Evolutionary conservation across 257 asterid species (phyloP).

Genomic region (Fraxinus americana): DNA sequence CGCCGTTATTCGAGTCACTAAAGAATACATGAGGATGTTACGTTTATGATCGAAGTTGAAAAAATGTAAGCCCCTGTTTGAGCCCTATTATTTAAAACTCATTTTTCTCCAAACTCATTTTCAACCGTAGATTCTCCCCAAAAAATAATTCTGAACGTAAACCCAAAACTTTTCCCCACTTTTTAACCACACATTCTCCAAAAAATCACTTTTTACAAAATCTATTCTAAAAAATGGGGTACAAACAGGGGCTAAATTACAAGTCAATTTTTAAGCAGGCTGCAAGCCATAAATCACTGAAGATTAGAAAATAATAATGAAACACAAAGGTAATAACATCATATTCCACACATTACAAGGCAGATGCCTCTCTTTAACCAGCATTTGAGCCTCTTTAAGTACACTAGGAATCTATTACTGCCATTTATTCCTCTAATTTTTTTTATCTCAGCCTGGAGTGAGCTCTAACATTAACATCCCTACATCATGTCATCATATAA

Average conservation of each 20-base stretch:
- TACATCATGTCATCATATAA: background rate
- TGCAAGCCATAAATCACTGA: background rate
- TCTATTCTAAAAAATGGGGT: too few species aligned
- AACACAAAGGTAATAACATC: background rate
- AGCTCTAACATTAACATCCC: background rate
- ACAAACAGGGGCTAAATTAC: background rate
- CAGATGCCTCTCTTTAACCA: background rate
- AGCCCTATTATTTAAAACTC: too few species aligned
- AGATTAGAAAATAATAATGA: background rate
- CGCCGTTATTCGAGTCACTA: constrained; percentile 74
- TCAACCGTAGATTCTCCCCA: too few species aligned
- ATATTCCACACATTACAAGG: background rate
- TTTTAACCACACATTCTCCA: too few species aligned
- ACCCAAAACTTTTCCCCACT: too few species aligned
- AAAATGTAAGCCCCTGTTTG: background rate
- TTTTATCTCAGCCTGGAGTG: background rate
- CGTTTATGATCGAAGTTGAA: constrained; percentile 1
- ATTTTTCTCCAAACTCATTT: too few species aligned
- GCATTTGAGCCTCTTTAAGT: background rate
- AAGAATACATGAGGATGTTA: constrained; percentile 11
- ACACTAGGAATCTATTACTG: background rate
- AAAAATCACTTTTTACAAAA: too few species aligned
- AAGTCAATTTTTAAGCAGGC: background rate
- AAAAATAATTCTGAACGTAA: too few species aligned
- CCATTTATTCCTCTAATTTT: background rate